phyloP scores from a whole-genome alignment of 305 asterid genomes.

The Striga hermonthica region DNA sequence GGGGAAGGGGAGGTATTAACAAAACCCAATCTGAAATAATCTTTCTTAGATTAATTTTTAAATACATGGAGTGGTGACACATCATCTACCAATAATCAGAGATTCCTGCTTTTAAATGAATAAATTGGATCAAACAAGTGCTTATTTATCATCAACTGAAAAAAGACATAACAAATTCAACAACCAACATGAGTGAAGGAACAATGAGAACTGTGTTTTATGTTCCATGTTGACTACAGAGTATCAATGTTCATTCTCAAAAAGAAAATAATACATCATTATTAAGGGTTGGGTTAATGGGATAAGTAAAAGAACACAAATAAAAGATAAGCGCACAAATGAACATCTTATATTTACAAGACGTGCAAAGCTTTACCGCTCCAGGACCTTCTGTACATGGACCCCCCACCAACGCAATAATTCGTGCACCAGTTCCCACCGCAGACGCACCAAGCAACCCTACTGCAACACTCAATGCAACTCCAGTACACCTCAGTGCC shows the following conservation, averaged over 20 bases:
- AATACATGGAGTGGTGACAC: constrained; percentile 23
- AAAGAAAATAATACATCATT: constrained; percentile 7
- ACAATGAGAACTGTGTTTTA: not conserved
- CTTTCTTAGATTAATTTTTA: constrained; percentile 19
- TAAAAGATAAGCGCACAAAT: not conserved
- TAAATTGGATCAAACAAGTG: no score
- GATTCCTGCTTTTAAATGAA: no score
- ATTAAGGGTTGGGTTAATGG: not conserved
- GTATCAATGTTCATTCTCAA: not conserved
- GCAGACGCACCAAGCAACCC: constrained; percentile 83
- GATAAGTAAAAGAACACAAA: not conserved
- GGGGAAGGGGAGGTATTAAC: not conserved
- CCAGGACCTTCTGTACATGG: constrained; percentile 99
- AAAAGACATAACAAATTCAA: not conserved
- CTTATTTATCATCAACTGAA: not conserved
- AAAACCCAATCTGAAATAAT: not conserved
- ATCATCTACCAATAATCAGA: constrained; percentile 7
- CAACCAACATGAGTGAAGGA: not conserved
- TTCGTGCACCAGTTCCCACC: constrained; percentile 84
- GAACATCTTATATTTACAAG: constrained; percentile 9
- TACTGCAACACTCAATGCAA: constrained; percentile 87
- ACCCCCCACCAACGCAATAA: constrained; percentile 90
- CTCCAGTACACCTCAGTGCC: constrained; percentile 89
- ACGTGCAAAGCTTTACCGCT: constrained; percentile 60
- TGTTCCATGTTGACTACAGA: constrained; percentile 11